Evolutionary conservation across 2,329 filamentous ascomycete species (phyloP).

Genomic region (Diaporthe sp.): DNA sequence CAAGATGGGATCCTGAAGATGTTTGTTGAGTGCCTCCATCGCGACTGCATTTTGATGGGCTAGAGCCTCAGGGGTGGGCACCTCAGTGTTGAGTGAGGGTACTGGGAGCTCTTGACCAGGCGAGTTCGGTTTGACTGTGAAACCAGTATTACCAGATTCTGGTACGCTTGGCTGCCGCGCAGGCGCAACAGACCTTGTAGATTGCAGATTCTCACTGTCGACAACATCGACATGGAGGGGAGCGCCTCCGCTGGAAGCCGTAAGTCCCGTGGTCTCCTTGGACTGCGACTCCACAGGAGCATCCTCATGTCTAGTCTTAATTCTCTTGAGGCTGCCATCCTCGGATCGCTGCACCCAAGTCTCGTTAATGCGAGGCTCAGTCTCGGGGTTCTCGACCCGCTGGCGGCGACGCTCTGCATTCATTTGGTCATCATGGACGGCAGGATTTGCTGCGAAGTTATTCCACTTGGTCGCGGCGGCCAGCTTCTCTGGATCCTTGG

Average conservation of each 20-base stretch:
- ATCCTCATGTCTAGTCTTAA: slow-evolving; percentile 46
- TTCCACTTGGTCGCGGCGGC: slow-evolving; percentile 15
- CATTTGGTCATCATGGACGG: neutral
- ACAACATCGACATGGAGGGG: neutral
- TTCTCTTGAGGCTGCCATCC: slow-evolving; percentile 55
- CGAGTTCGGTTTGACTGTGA: neutral
- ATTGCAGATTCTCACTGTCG: neutral
- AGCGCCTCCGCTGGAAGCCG: neutral
- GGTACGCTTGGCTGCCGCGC: slow-evolving; percentile 33
- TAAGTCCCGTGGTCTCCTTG: slow-evolving; percentile 20
- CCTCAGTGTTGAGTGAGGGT: neutral
- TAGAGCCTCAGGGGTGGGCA: neutral
- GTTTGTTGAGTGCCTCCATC: slow-evolving; percentile 32
- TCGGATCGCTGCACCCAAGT: slow-evolving; percentile 55
- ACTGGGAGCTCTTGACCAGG: neutral
- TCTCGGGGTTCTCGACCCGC: slow-evolving; percentile 27
- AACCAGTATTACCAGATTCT: slow-evolving; percentile 2
- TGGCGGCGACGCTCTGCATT: slow-evolving; percentile 27
- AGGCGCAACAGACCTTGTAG: slow-evolving; percentile 2
- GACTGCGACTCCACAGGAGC: slow-evolving; percentile 5
- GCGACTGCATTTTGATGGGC: slow-evolving; percentile 17
- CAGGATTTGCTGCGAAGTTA: slow-evolving; percentile 3
- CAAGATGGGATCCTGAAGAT: slow-evolving; percentile 6
- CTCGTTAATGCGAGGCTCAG: slow-evolving; percentile 50
- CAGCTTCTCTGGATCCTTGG: slow-evolving; percentile 43